phyloP scores from a whole-genome alignment of 768 basidiomycete species.

The Russula vinacea region DNA sequence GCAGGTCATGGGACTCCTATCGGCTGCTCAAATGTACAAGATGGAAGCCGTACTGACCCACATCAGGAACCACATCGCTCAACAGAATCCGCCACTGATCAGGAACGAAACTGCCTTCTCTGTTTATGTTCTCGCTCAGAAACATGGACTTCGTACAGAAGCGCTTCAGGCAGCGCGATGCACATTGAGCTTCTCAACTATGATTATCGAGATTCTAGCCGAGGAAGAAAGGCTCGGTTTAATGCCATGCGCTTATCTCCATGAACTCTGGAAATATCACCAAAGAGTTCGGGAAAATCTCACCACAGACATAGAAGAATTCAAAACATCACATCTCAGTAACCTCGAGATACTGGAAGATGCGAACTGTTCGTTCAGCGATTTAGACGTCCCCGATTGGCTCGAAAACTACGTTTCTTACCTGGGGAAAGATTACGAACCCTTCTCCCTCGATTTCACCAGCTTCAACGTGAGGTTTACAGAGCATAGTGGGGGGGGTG shows the following conservation, averaged over 20 bases:
- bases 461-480: not conserved
- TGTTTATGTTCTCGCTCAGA: constrained; percentile 8
- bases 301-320: not conserved
- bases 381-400: not conserved
- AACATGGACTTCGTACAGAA: constrained; percentile 11
- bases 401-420: not conserved
- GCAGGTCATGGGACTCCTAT: constrained; percentile 15
- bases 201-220: not conserved
- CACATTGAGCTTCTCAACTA: not conserved
- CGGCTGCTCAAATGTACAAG: constrained; percentile 4
- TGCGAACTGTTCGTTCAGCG: not conserved
- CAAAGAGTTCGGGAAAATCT: not conserved
- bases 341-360: not conserved
- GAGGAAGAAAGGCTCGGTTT: not conserved
- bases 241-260: not conserved
- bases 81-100: constrained; percentile 1
- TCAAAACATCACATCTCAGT: not conserved
- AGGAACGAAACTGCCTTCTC: not conserved
- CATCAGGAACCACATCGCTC: constrained; percentile 2
- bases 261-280: constrained; percentile 18
- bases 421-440: not conserved
- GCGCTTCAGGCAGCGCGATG: constrained; percentile 8
- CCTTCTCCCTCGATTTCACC: not conserved
- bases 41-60: constrained; percentile 10
- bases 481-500: not conserved